phyloP scores from a whole-genome alignment of 176 grass and related monocot genomes.

The Tillandsia fasciculata region DNA sequence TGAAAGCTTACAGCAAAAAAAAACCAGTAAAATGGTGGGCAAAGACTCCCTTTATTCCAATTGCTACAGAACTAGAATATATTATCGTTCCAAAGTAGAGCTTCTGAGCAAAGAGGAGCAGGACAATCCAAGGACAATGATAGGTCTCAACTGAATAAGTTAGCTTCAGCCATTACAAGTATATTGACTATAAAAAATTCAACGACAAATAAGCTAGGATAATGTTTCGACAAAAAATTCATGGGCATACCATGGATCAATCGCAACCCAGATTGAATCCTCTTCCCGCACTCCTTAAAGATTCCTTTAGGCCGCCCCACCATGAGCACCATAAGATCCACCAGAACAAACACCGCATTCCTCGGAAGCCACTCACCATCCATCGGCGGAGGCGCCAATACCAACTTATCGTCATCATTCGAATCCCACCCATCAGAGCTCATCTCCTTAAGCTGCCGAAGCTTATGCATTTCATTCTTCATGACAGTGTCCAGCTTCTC shows the following conservation, averaged over 20 bases:
- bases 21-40: too few relatives aligned
- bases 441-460: slow-evolving; percentile 32
- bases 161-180: too few relatives aligned
- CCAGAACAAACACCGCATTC: slow-evolving; percentile 62
- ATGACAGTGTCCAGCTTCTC: slow-evolving; percentile 58
- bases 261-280: slow-evolving; percentile 75
- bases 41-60: too few relatives aligned
- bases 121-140: too few relatives aligned
- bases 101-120: too few relatives aligned
- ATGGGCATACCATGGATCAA: slow-evolving; percentile 62
- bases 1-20: too few relatives aligned
- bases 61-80: too few relatives aligned
- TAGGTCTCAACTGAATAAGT: too few relatives aligned
- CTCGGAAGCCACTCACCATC: slow-evolving; percentile 96
- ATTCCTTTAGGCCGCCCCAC: slow-evolving; percentile 78
- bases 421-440: slow-evolving; percentile 52
- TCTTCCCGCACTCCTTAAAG: slow-evolving; percentile 87
- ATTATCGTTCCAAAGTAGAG: too few relatives aligned
- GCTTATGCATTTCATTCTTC: slow-evolving; percentile 58
- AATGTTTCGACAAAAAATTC: slow-evolving; percentile 11
- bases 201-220: background rate
- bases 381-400: slow-evolving; percentile 77
- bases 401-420: slow-evolving; percentile 78
- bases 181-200: too few relatives aligned
- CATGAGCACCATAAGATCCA: slow-evolving; percentile 97